Base-by-base conservation (phyloP, 345 rosid species). In the Pistacia integerrima region DNA sequence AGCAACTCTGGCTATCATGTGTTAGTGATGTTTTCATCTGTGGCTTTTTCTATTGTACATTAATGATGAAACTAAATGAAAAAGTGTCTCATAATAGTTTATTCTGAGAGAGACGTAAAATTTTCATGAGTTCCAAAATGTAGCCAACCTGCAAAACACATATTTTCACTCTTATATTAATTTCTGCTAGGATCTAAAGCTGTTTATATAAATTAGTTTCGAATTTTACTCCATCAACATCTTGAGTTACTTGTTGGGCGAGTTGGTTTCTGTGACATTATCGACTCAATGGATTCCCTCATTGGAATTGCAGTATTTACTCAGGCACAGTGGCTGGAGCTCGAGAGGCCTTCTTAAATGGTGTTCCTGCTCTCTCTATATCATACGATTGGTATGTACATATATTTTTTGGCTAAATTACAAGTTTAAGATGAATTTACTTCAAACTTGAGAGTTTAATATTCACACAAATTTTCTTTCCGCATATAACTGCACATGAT, bases 261-360 rank as follows among this genome's bases (percentile, higher is more conserved):
- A 30, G 35, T 64, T 41, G 35, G 25, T 51, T 3, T 7, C 36
- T 5, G 44, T 58, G 5, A 8, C 44, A 28, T 63, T 30, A 9
- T 67, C 48, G n/a, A 65, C 17, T 30, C 33, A 30, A 30, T 71
- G 17, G 67, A 52, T 60, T 69, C 60, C 55, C 13, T 49, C 8
- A 72, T 52, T 77, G 75, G 54, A 80, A 64, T 77, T 52, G 80
- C 93, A 92, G 97, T 4, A 83, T 91, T 70, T 92, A 91, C 79
- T 92, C 98, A 46, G 97, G 97, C 74, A 92, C 98, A 9, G 97
- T 94, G 69, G 97, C 97, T 28, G 94, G 98, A 13, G 97, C 97
- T 81, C 91, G 97, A 22, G 97, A 94, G 84, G 97, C 97, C 77
- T 92, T 89, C 89, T 77, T 94, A 38, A 80, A 91, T 80, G 94